A percentile compares a stretch with the other conserved stretches of the same genome.
Evolutionary conservation across 768 basidiomycete genomes (phyloP).

Genomic region (Mycena sanguinolenta): DNA sequence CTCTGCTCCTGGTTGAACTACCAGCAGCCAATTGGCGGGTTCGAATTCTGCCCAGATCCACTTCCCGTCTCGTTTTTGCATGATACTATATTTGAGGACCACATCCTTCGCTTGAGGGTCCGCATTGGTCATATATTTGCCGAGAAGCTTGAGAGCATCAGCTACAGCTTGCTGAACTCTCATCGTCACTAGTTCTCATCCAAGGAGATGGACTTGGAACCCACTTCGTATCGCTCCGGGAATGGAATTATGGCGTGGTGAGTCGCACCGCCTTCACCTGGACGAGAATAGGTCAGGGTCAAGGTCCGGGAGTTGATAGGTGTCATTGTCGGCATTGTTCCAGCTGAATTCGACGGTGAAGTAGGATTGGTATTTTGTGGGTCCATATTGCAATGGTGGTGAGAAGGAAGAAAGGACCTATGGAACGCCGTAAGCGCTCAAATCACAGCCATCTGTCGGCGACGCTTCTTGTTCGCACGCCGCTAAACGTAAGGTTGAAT

Average conservation of each 20-base stretch:
- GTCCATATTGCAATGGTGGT: not conserved
- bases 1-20: slow-evolving; percentile 12
- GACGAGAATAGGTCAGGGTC: slow-evolving; percentile 5
- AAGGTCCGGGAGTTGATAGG: slow-evolving; percentile 7
- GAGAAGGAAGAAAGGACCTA: too few species aligned
- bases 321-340: not conserved
- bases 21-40: slow-evolving; percentile 9
- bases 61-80: not conserved
- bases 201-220: not conserved
- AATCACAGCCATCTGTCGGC: too few species aligned
- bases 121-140: slow-evolving; percentile 10
- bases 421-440: too few species aligned
- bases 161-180: slow-evolving; percentile 20
- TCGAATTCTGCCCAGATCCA: slow-evolving; percentile 25
- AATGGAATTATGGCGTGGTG: slow-evolving; percentile 23
- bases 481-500: too few species aligned
- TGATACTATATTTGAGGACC: slow-evolving; percentile 6
- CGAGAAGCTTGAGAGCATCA: slow-evolving; percentile 14
- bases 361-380: not conserved
- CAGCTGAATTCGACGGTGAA: not conserved
- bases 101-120: not conserved
- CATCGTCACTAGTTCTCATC: not conserved
- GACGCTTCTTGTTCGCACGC: too few species aligned
- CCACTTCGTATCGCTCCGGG: slow-evolving; percentile 11
- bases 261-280: not conserved